phyloP scores from a whole-genome alignment of 208 protist species.

The Trypanosoma platydactyli region DNA sequence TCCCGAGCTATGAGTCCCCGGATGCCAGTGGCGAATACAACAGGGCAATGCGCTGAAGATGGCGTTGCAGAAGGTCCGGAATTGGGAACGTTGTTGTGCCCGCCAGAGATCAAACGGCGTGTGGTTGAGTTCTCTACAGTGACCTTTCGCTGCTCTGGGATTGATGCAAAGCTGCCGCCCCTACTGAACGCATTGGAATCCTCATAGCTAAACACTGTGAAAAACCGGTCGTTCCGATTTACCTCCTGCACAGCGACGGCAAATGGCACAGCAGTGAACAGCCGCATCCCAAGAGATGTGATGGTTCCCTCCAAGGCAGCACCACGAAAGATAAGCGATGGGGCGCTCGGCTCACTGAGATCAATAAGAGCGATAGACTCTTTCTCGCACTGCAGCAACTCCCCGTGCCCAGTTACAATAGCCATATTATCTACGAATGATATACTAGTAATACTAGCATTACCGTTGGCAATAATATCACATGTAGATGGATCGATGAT shows the following conservation, averaged over 20 bases:
- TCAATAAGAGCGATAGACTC: slow-evolving; percentile 70
- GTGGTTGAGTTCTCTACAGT: slow-evolving; percentile 21
- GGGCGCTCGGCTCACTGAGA: slow-evolving; percentile 48
- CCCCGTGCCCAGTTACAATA: slow-evolving; percentile 69
- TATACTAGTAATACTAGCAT: slow-evolving; percentile 55
- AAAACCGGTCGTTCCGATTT: slow-evolving; percentile 33
- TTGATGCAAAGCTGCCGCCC: background rate
- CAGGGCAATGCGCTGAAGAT: background rate
- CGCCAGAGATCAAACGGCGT: background rate
- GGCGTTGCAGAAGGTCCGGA: background rate
- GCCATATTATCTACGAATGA: slow-evolving; percentile 69
- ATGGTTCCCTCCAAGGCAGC: slow-evolving; percentile 33
- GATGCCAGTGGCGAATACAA: slow-evolving; percentile 30
- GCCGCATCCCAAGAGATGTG: slow-evolving; percentile 50
- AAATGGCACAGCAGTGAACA: slow-evolving; percentile 60
- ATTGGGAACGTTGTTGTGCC: background rate
- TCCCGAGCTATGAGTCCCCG: background rate
- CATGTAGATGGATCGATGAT: slow-evolving; percentile 61
- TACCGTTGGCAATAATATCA: slow-evolving; percentile 41
- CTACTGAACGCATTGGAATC: slow-evolving; percentile 39
- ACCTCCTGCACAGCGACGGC: slow-evolving; percentile 60
- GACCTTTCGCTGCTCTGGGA: slow-evolving; percentile 47
- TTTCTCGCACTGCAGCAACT: slow-evolving; percentile 38
- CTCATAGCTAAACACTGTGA: slow-evolving; percentile 80
- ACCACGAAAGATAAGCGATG: slow-evolving; percentile 63